Evolutionary conservation across 106 monocot species (phyloP).

Genomic region (Dendrobium chrysotoxum): DNA sequence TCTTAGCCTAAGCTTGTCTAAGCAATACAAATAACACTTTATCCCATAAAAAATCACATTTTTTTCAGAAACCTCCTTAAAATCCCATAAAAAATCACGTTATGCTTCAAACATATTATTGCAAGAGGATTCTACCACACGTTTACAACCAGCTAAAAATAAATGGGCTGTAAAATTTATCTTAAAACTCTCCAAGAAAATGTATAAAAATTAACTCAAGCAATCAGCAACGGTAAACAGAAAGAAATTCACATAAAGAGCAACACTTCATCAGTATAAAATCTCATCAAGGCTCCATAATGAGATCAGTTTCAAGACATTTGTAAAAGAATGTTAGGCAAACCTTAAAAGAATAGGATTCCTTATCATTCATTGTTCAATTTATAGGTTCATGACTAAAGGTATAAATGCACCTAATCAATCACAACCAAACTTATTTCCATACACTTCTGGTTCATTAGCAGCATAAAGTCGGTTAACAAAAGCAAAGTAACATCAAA

Average conservation of each 20-base stretch:
- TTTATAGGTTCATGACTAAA: neutral
- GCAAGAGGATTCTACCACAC: neutral
- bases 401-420: constrained; percentile 1
- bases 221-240: neutral
- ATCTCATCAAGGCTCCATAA: neutral
- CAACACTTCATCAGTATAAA: neutral
- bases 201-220: neutral
- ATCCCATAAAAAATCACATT: neutral
- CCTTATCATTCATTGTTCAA: neutral
- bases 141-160: neutral
- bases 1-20: neutral
- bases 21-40: neutral
- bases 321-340: neutral
- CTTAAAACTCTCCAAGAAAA: neutral
- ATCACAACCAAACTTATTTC: neutral
- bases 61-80: neutral
- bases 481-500: neutral
- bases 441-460: neutral
- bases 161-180: neutral
- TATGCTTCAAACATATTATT: neutral
- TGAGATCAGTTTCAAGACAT: neutral
- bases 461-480: neutral
- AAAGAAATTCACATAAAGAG: neutral
- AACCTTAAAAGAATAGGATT: neutral
- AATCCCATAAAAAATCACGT: neutral